Percentiles rank a stretch among this genome's conserved stretches.
phyloP scores from a whole-genome alignment of 352 stramenopile species.

The Globisporangium iwayamae region DNA sequence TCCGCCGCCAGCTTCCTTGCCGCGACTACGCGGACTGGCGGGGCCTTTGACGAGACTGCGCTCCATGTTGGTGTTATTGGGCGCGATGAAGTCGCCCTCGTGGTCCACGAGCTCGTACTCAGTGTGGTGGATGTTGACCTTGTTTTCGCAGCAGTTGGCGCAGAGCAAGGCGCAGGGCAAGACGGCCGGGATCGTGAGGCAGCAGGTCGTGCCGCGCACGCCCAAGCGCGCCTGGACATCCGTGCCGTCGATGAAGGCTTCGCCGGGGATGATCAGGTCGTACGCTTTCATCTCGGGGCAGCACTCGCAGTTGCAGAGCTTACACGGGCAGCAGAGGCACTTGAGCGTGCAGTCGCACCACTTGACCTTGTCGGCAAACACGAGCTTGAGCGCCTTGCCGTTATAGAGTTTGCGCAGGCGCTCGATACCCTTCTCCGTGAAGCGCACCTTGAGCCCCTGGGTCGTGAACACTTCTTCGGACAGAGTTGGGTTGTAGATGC shows the following conservation, averaged over 20 bases:
- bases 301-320: not conserved
- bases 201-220: slow-evolving; percentile 3
- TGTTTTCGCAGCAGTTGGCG: slow-evolving; percentile 5
- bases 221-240: not conserved
- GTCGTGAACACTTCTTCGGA: slow-evolving; percentile 10
- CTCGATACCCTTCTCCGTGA: slow-evolving; percentile 7
- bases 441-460: slow-evolving; percentile 5
- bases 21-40: not conserved
- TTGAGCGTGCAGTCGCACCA: slow-evolving; percentile 11
- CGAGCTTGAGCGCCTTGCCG: slow-evolving; percentile 12
- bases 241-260: slow-evolving; percentile 8
- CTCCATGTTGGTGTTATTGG: slow-evolving; percentile 12
- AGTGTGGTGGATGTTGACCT: slow-evolving; percentile 9
- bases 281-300: slow-evolving; percentile 4
- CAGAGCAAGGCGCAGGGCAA: not conserved
- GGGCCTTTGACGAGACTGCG: not conserved
- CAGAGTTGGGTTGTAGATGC: not conserved
- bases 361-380: slow-evolving; percentile 9
- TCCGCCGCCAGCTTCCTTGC: not conserved
- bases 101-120: slow-evolving; percentile 14
- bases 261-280: slow-evolving; percentile 8
- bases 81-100: slow-evolving; percentile 15
- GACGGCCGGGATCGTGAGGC: not conserved
- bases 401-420: slow-evolving; percentile 11
- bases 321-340: slow-evolving; percentile 12